These are phyloP conservation scores for Saturnispora sekii DNA, from an alignment of 805 yeast genomes.

Conservation along the genomic window DNA sequence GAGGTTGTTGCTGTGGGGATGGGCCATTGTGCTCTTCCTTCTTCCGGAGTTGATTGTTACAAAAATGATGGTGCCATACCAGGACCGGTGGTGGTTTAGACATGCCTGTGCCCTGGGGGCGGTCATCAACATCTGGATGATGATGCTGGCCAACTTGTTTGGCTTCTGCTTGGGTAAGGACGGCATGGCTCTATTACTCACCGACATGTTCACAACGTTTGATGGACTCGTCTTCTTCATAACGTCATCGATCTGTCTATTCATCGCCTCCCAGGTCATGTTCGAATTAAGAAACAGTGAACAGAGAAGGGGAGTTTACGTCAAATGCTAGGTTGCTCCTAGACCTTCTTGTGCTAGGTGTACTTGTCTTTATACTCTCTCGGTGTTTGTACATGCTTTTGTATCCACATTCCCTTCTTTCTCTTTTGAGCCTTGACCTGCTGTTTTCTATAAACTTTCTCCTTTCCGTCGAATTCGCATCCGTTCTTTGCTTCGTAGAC, in stretches of 20 bases:
- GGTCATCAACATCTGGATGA: slow-evolving; percentile 86
- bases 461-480: slow-evolving; percentile 81
- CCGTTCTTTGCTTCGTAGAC: slow-evolving; percentile 78
- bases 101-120: slow-evolving; percentile 82
- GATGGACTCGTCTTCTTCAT: slow-evolving; percentile 59
- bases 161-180: slow-evolving; percentile 93
- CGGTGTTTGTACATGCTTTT: slow-evolving; percentile 47
- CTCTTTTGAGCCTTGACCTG: slow-evolving; percentile 51
- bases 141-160: slow-evolving; percentile 93
- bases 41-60: slow-evolving; percentile 76
- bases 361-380: slow-evolving; percentile 60
- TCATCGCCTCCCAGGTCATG: slow-evolving; percentile 87
- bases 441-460: slow-evolving; percentile 43
- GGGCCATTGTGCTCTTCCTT: slow-evolving; percentile 81
- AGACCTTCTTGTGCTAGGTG: slow-evolving; percentile 5
- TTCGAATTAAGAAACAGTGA: slow-evolving; percentile 86
- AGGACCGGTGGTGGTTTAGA: slow-evolving; percentile 56
- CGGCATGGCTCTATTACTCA: slow-evolving; percentile 59
- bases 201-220: slow-evolving; percentile 62
- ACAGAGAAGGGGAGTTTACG: slow-evolving; percentile 69
- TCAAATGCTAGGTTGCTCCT: slow-evolving; percentile 48
- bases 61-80: slow-evolving; percentile 26
- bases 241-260: slow-evolving; percentile 54
- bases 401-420: slow-evolving; percentile 63
- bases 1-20: slow-evolving; percentile 86